These are phyloP conservation scores for Botryobasidium botryosum DNA, from an alignment of 768 basidiomycete genomes.

Conservation along the genomic window DNA sequence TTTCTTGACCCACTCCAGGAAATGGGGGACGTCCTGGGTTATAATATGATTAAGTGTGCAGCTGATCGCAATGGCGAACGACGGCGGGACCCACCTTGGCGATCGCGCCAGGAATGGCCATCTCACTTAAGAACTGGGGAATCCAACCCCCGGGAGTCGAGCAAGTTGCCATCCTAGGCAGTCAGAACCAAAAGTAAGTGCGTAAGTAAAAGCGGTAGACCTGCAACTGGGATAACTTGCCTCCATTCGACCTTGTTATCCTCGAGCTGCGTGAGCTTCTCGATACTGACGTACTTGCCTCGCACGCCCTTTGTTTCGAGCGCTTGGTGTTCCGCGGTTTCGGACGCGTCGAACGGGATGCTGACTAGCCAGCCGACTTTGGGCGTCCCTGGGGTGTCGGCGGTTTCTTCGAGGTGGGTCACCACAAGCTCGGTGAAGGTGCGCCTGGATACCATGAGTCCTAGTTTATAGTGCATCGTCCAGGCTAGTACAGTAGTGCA, in stretches of 20 bases:
- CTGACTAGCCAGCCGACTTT: constrained; percentile 2
- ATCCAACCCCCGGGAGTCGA: constrained; percentile 3
- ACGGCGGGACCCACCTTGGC: constrained; percentile 4
- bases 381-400: background rate
- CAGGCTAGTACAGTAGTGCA: no score
- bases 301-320: constrained; percentile 4
- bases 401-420: background rate
- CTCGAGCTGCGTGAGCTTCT: constrained; percentile 7
- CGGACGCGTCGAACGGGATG: constrained; percentile 2
- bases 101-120: constrained; percentile 3
- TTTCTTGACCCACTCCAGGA: no score
- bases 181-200: background rate
- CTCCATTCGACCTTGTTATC: constrained; percentile 8
- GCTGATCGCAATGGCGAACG: no score
- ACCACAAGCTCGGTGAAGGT: constrained; percentile 5
- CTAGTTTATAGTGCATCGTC: constrained; percentile 4
- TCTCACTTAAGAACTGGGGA: constrained; percentile 1
- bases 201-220: background rate
- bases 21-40: no score
- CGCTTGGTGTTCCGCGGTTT: background rate
- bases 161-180: constrained; percentile 7
- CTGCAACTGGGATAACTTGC: background rate
- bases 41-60: no score
- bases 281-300: constrained; percentile 6
- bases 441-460: background rate